Conservation (phyloP, 2,329 filamentous ascomycete species). For the Venturia carpophila region DNA sequence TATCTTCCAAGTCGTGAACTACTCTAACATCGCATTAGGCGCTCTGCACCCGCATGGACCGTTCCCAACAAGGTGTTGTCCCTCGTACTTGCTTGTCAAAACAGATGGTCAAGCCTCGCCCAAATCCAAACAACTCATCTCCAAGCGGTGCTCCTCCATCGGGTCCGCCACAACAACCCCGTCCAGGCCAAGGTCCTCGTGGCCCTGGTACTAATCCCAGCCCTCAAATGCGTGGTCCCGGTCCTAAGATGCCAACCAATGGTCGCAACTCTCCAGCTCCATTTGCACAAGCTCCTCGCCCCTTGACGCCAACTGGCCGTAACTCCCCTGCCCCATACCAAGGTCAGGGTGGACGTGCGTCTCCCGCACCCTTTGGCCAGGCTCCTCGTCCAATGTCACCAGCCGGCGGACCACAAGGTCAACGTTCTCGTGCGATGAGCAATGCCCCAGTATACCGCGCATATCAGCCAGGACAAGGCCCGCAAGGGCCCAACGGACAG, state of each 20-base stretch:
- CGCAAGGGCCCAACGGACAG: not conserved
- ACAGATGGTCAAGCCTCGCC: slow-evolving; percentile 79
- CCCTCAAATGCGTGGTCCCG: slow-evolving; percentile 29
- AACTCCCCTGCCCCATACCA: slow-evolving; percentile 26
- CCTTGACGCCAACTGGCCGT: slow-evolving; percentile 18
- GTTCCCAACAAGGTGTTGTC: slow-evolving; percentile 84
- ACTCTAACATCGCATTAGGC: slow-evolving; percentile 47
- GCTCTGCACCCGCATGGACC: slow-evolving; percentile 83
- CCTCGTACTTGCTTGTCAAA: slow-evolving; percentile 90
- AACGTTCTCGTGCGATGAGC: slow-evolving; percentile 31
- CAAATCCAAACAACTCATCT: slow-evolving; percentile 35
- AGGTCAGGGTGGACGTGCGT: slow-evolving; percentile 19
- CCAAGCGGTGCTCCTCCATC: slow-evolving; percentile 36
- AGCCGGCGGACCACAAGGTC: slow-evolving; percentile 16
- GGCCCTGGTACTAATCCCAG: slow-evolving; percentile 28
- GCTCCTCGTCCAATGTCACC: slow-evolving; percentile 20
- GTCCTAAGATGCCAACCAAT: slow-evolving; percentile 17
- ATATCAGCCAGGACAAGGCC: slow-evolving; percentile 24
- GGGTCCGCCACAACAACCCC: slow-evolving; percentile 20
- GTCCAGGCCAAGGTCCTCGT: not conserved
- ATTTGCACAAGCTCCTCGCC: slow-evolving; percentile 23
- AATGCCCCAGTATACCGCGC: slow-evolving; percentile 27
- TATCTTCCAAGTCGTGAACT: slow-evolving; percentile 14
- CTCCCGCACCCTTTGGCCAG: slow-evolving; percentile 20
- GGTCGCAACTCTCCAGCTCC: slow-evolving; percentile 24